Evolutionary conservation across 306 rosid species (phyloP), one percentile per base, ranked within the genome.

Genomic region (Astragalus membranaceus): DNA sequence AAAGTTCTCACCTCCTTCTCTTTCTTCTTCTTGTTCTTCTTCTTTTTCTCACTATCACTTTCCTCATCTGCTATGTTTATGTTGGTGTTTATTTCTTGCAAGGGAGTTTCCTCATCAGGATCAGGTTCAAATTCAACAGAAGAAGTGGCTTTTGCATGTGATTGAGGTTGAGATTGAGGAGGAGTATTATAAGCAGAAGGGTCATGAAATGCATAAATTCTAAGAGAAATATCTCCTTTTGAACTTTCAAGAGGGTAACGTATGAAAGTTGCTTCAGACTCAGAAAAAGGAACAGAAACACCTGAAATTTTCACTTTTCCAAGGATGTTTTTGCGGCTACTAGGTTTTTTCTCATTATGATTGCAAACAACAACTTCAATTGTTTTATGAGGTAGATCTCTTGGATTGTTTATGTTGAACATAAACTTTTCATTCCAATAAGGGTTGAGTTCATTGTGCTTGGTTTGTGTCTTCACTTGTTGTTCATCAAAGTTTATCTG

Each of bases 181-280:
- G n/a, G n/a, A n/a, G n/a, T n/a, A n/a, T n/a, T n/a, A n/a, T n/a
- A n/a, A n/a, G n/a, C n/a, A n/a, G 75, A 78, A 49, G 78, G 57
- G 56, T 79, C 86, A 20, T 74, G 74, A 69, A 75, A 10, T 0
- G 81, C 71, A 53, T 83, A 87, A 51, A 85, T 74, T 76, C 80
- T 81, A 42, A 95, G 90, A 60, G 88, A 88, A 33, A 95, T 87
- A 26, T 91, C 97, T 12, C 99, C 99, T 46, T 78, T 70, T 11
- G 95, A 89, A 60, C 87, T 89, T 30, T 95, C 96, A 62, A 95
- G 97, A 10, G 99, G 99, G 85, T 77, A 95, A 20, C 92, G 86
- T 69, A 82, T 89, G 12, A 87, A 33, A 12, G 7, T 12, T 7
- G 92, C 85, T 23, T 85, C 84, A 8, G 91, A 79, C 63, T 90